A percentile compares a stretch with the other conserved stretches of the same genome.
These are phyloP conservation scores for Tolypocladium endophyticum DNA, from an alignment of 2,329 filamentous ascomycete species.

Conservation along the genomic window DNA sequence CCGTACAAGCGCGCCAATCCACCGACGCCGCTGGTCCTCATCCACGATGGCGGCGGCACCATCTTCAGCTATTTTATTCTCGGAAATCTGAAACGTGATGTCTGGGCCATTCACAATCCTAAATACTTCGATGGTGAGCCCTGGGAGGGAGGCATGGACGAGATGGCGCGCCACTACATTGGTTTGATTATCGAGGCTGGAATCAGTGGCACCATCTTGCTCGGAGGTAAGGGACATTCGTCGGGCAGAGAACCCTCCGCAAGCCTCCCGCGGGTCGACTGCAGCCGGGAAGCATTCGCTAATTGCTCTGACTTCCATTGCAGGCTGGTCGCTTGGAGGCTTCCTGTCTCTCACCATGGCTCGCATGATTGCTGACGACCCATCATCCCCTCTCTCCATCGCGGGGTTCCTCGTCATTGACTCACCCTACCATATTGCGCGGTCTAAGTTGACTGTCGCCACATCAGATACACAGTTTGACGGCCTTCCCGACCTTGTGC, in stretches of 20 bases:
- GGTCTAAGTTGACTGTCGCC: constrained; percentile 5
- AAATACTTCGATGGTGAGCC: constrained; percentile 12
- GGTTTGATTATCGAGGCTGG: constrained; percentile 11
- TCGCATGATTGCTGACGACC: constrained; percentile 12
- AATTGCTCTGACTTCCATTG: not conserved
- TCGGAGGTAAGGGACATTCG: constrained; percentile 11
- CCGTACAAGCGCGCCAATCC: constrained; percentile 7
- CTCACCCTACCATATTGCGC: constrained; percentile 15
- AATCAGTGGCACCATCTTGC: constrained; percentile 13
- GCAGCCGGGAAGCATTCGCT: not conserved
- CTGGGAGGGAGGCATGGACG: constrained; percentile 17
- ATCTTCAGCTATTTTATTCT: constrained; percentile 18
- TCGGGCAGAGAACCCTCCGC: too few species aligned
- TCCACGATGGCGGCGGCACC: constrained; percentile 21
- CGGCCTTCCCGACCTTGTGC: constrained; percentile 13
- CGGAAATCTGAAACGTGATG: constrained; percentile 15
- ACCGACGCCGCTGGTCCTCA: constrained; percentile 14
- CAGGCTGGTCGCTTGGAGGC: constrained; percentile 20
- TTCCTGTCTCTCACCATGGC: constrained; percentile 15
- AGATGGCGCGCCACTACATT: constrained; percentile 18
- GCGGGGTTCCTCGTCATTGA: constrained; percentile 17
- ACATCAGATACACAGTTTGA: constrained; percentile 8
- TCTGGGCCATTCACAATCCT: constrained; percentile 20
- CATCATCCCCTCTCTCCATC: constrained; percentile 11
- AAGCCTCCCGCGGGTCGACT: not conserved